Evolutionary conservation across 768 basidiomycete genomes (phyloP).

Genomic region (Boletus reticuloceps): DNA sequence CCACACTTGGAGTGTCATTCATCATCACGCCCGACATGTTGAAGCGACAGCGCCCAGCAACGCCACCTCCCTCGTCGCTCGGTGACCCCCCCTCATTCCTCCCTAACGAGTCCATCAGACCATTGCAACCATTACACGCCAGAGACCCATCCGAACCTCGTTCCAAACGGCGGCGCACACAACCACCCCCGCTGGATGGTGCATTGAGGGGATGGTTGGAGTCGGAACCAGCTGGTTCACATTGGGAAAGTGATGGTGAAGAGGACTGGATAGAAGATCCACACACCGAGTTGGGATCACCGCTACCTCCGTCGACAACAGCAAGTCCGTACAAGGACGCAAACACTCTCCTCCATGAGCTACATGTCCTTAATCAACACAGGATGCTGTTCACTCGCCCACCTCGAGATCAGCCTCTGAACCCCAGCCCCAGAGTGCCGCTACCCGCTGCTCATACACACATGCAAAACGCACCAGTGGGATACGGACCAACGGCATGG

Average conservation of each 20-base stretch:
- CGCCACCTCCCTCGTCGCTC: constrained; percentile 40
- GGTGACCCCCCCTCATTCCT: constrained; percentile 24
- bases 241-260: constrained; percentile 27
- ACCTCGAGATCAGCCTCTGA: constrained; percentile 7
- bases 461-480: not conserved
- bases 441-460: not conserved
- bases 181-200: constrained; percentile 55
- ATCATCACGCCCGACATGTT: constrained; percentile 38
- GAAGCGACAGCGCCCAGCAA: constrained; percentile 49
- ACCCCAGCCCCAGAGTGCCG: not conserved
- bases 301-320: constrained; percentile 1
- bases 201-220: constrained; percentile 44
- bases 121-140: constrained; percentile 8
- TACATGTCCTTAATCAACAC: constrained; percentile 68
- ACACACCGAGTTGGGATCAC: constrained; percentile 32
- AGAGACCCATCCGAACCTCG: constrained; percentile 22
- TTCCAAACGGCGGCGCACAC: constrained; percentile 54
- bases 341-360: constrained; percentile 66
- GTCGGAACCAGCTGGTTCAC: constrained; percentile 5
- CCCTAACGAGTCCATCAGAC: constrained; percentile 8
- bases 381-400: constrained; percentile 43
- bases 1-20: not conserved
- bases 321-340: constrained; percentile 51
- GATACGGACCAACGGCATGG: not conserved
- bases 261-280: constrained; percentile 34